These are phyloP conservation scores for Luzula sylvatica DNA, from an alignment of 176 grass and related monocot genomes.

Conservation along the genomic window DNA sequence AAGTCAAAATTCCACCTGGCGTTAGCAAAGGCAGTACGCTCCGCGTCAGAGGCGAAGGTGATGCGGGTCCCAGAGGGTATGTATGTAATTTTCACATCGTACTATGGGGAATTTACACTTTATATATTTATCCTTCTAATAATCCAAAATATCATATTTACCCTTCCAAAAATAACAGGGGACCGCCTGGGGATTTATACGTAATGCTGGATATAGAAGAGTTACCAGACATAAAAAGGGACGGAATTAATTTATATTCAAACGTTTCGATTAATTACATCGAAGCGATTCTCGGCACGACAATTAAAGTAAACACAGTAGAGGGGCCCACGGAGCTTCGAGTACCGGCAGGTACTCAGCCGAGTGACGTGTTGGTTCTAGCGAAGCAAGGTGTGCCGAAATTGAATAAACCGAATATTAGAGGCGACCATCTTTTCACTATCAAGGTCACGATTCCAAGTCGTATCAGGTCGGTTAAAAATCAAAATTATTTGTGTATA, in stretches of 20 bases:
- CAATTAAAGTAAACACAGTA: constrained; percentile 67
- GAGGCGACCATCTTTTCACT: constrained; percentile 92
- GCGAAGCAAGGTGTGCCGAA: constrained; percentile 84
- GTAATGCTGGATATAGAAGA: constrained; percentile 97
- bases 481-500: not conserved
- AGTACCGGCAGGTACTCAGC: constrained; percentile 94
- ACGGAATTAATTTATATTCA: constrained; percentile 93
- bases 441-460: constrained; percentile 87
- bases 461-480: constrained; percentile 57
- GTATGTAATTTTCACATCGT: not conserved
- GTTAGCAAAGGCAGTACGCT: constrained; percentile 98
- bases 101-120: not conserved
- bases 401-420: constrained; percentile 81
- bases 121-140: not conserved
- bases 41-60: constrained; percentile 96
- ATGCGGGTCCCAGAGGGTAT: constrained; percentile 98
- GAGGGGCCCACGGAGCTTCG: constrained; percentile 66
- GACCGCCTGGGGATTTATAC: constrained; percentile 90
- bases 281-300: constrained; percentile 86
- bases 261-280: constrained; percentile 73
- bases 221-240: constrained; percentile 82
- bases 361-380: constrained; percentile 76
- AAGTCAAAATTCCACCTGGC: constrained; percentile 91
- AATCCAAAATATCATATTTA: too few relatives aligned
- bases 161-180: constrained; percentile 38